Conservation (phyloP, 163 green algal species). For the Chlorella variabilis region DNA sequence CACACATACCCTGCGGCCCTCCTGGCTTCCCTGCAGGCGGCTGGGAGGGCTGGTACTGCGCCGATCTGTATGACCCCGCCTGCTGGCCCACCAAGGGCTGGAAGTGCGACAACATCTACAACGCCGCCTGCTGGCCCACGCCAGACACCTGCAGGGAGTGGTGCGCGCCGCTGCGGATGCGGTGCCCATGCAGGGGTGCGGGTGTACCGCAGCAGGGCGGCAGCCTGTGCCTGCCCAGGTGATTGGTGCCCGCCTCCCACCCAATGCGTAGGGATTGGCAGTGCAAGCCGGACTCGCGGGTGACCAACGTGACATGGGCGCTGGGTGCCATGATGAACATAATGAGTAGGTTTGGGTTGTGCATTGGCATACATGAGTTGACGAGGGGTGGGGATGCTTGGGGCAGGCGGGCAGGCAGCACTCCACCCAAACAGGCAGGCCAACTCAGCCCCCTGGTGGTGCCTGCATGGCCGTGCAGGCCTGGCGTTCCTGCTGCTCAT, state of each 20-base stretch:
- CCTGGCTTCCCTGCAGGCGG: neutral
- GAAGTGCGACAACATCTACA: neutral
- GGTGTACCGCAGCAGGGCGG: no score
- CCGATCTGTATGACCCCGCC: neutral
- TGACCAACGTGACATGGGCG: neutral
- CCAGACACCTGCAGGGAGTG: neutral
- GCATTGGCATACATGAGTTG: no score
- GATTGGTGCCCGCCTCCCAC: neutral
- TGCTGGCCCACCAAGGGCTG: neutral
- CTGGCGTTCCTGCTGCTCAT: neutral
- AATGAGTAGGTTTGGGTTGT: no score
- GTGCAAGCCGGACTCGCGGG: neutral
- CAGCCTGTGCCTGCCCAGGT: no score
- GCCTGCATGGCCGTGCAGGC: neutral
- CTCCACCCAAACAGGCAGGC: no score
- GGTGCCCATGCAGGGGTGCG: no score
- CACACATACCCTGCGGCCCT: no score
- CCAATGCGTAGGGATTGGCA: neutral
- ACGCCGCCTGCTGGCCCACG: neutral
- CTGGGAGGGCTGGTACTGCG: neutral
- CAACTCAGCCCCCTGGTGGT: no score
- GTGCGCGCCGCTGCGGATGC: no score
- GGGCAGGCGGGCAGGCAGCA: no score
- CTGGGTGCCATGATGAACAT: neutral
- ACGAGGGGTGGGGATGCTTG: no score